Evolutionary conservation across 129 eudicot species (phyloP), one percentile per base, ranked within the genome.

Genomic region (Glebionis coronaria): DNA sequence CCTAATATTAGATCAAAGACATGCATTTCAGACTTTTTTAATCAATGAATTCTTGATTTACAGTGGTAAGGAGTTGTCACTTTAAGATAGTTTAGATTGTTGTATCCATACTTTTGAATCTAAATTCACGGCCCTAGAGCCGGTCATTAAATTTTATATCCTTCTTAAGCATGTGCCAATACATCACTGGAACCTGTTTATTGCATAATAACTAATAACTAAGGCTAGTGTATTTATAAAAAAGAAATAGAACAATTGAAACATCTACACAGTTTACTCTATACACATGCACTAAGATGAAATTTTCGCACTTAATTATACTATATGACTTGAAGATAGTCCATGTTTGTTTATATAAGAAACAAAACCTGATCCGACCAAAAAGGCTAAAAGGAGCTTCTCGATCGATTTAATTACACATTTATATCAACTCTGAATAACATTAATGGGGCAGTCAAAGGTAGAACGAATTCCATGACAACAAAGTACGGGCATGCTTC

Each of bases 321-420:
- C 38, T 29, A 29, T 7, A n/a, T n/a, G n/a, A n/a, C n/a, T n/a
- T n/a, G n/a, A n/a, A n/a, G n/a, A n/a, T n/a, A n/a, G n/a, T n/a
- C n/a, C n/a, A n/a, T n/a, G n/a, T n/a, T n/a, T n/a, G n/a, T n/a
- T n/a, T n/a, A n/a, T n/a, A n/a, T 51, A 57, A 40, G 70, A 76
- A 66, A 56, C 25, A 56, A 56, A 35, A 91, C 97, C 97, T 87
- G 97, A 87, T 77, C 90, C 97, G 18, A 85, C 71, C 45, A 85
- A 28, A 82, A 85, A 91, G 15, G 94, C 90, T 61, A 79, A 55
- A 55, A 91, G 73, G 73, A 91, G 70, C 20, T 81, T 77, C 20
- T 94, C 94, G 0, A 90, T 86, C 3, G 90, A 81, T 60, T 53
- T 75, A 1, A 81, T 54, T 9, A n/a, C n/a, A 88, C 82, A 38